Conservation (phyloP, 2,329 filamentous ascomycete genomes). For the Monilinia fructigena region DNA sequence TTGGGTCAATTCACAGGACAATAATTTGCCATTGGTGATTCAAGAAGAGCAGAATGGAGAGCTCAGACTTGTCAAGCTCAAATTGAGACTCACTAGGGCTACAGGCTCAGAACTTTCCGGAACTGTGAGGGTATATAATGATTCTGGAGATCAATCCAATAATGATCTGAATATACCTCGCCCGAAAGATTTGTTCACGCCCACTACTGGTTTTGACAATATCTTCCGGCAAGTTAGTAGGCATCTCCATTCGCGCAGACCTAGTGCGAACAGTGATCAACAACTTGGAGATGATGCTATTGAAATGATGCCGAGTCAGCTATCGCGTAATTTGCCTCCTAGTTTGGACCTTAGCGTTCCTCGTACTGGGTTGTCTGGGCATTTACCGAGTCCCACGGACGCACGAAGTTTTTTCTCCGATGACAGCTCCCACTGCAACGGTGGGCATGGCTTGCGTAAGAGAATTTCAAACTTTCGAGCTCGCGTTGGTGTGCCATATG, state of each 20-base stretch:
- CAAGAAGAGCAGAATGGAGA: constrained; percentile 16
- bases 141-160: constrained; percentile 28
- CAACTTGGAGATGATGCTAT: constrained; percentile 17
- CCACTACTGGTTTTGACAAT: constrained; percentile 34
- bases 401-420: constrained; percentile 43
- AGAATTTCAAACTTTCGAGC: constrained; percentile 36
- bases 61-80: constrained; percentile 34
- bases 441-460: constrained; percentile 32
- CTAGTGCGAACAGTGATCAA: constrained; percentile 30
- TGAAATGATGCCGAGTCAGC: constrained; percentile 17
- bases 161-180: constrained; percentile 34
- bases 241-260: constrained; percentile 35
- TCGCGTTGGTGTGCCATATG: constrained; percentile 34
- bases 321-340: constrained; percentile 21
- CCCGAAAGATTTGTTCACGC: constrained; percentile 39
- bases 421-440: constrained; percentile 40
- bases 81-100: constrained; percentile 36
- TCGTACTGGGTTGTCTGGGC: constrained; percentile 23
- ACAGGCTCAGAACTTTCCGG: constrained; percentile 34
- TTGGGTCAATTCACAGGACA: constrained; percentile 28
- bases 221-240: constrained; percentile 38
- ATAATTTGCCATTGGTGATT: constrained; percentile 19
- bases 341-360: constrained; percentile 19
- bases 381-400: constrained; percentile 33
- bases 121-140: constrained; percentile 37